Conservation (phyloP, 805 yeast species). For the Lipomyces orientalis region DNA sequence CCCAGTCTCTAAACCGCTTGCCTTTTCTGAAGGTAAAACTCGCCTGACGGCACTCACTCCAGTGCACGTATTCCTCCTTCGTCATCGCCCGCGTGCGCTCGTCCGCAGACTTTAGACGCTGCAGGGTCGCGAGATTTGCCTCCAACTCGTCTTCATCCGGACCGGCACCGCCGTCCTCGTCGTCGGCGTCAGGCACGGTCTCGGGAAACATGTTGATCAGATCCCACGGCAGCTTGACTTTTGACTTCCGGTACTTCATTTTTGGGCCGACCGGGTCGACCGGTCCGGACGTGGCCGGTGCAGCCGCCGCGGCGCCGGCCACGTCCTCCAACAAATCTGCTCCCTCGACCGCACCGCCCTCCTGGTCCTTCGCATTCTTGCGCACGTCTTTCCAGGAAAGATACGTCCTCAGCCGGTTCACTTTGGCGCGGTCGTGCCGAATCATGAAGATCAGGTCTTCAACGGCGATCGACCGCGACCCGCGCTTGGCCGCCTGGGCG, state of each 20-base stretch:
- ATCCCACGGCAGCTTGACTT: conserved; percentile 93
- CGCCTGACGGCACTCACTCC: conserved; percentile 99
- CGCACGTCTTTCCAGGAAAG: conserved; percentile 97
- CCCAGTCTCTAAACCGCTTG: conserved; percentile 97
- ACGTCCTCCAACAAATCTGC: conserved; percentile 59
- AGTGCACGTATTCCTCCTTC: conserved; percentile 94
- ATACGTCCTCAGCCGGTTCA: conserved; percentile 86
- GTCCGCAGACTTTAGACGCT: conserved; percentile 88
- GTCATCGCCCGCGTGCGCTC: conserved; percentile 94
- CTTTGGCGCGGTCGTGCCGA: conserved; percentile 92
- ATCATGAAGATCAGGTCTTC: conserved; percentile 94
- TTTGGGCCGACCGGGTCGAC: conserved; percentile 46
- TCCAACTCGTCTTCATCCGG: conserved; percentile 86
- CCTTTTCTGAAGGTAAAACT: conserved; percentile 93
- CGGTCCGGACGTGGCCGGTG: conserved; percentile 47
- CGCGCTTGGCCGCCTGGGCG: conserved; percentile 75
- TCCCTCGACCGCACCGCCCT: conserved; percentile 58
- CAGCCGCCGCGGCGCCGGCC: conserved; percentile 50
- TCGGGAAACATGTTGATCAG: conserved; percentile 90
- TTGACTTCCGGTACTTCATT: conserved; percentile 68
- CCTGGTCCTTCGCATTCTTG: conserved; percentile 74
- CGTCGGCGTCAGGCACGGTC: conserved; percentile 72
- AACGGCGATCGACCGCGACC: conserved; percentile 82
- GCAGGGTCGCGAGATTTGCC: conserved; percentile 85
- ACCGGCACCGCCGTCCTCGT: conserved; percentile 53